Percentiles rank a stretch among this genome's conserved stretches.
Evolutionary conservation across 192 early-diverging fungal genomes (phyloP).

Genomic region (Lunasporangiospora selenospora): DNA sequence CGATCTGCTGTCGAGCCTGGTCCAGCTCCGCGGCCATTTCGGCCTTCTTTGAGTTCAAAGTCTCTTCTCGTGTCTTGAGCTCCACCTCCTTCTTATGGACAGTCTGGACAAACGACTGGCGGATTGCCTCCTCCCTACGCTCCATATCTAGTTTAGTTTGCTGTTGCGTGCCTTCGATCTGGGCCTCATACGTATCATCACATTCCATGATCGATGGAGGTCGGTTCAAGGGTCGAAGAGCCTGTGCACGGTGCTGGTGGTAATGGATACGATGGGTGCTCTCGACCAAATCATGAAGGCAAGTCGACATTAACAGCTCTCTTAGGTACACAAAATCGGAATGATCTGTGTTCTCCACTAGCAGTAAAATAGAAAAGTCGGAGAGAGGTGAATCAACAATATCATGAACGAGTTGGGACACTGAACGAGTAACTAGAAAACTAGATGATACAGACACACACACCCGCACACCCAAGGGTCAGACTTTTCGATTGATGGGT

Average conservation of each 20-base stretch:
- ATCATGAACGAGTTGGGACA: not conserved
- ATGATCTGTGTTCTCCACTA: constrained; percentile 78
- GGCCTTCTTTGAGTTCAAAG: constrained; percentile 12
- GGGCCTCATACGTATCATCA: constrained; percentile 78
- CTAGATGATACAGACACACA: not conserved
- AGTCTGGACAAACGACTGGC: constrained; percentile 56
- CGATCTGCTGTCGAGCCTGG: constrained; percentile 13
- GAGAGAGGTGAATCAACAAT: not conserved
- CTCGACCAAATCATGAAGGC: constrained; percentile 80
- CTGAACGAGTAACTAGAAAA: not conserved
- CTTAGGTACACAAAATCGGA: constrained; percentile 76
- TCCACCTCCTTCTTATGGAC: constrained; percentile 51
- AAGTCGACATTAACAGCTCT: constrained; percentile 66
- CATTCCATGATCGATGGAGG: constrained; percentile 82
- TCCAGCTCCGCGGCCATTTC: constrained; percentile 29
- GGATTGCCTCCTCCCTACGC: constrained; percentile 74
- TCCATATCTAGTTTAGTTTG: constrained; percentile 70
- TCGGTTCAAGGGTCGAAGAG: constrained; percentile 70
- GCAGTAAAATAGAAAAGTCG: not conserved
- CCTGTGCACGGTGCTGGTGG: constrained; percentile 66
- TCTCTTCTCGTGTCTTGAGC: constrained; percentile 50
- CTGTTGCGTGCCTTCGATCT: constrained; percentile 67
- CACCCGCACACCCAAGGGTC: not conserved
- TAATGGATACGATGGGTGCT: constrained; percentile 80
- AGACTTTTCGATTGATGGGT: too few species aligned